Conservation (phyloP, 2,329 filamentous ascomycete genomes). For the Pleurostoma richardsiae region DNA sequence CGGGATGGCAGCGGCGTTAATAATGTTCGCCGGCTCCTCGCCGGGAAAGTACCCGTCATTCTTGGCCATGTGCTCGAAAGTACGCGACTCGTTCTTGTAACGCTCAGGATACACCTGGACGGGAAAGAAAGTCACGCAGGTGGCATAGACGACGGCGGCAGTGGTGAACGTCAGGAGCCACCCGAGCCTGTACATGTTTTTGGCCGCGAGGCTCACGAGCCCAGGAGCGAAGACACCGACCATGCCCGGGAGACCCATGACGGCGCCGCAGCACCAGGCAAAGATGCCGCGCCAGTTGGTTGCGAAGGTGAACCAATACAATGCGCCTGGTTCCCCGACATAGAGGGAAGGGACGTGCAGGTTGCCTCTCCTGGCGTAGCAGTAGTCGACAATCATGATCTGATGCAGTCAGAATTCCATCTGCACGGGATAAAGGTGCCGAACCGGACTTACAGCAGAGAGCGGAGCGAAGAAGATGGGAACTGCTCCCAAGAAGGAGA, state of each 20-base stretch:
- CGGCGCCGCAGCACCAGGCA: constrained; percentile 17
- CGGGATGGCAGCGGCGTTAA: too few species aligned
- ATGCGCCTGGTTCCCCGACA: constrained; percentile 15
- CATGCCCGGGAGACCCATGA: constrained; percentile 18
- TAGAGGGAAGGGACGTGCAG: constrained; percentile 24
- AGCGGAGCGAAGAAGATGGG: constrained; percentile 19
- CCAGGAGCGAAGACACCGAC: constrained; percentile 18
- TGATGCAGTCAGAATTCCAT: too few species aligned
- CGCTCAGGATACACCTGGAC: constrained; percentile 14
- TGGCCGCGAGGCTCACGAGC: constrained; percentile 14
- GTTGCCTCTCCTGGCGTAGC: constrained; percentile 23
- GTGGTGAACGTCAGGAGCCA: constrained; percentile 21
- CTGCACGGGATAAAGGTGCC: too few species aligned
- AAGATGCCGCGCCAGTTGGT: constrained; percentile 20
- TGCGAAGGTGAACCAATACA: constrained; percentile 25
- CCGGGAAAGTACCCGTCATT: background rate
- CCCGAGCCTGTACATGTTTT: constrained; percentile 23
- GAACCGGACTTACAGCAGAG: constrained; percentile 10
- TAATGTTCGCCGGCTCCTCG: too few species aligned
- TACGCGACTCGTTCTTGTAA: constrained; percentile 4
- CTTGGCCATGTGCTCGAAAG: constrained; percentile 11
- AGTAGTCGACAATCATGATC: constrained; percentile 28
- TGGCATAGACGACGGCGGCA: constrained; percentile 17
- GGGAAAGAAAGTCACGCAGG: constrained; percentile 12
- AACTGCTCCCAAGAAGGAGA: constrained; percentile 18